phyloP scores from a whole-genome alignment of 129 eudicot genomes.

The Rutidosis leptorrhynchoides region DNA sequence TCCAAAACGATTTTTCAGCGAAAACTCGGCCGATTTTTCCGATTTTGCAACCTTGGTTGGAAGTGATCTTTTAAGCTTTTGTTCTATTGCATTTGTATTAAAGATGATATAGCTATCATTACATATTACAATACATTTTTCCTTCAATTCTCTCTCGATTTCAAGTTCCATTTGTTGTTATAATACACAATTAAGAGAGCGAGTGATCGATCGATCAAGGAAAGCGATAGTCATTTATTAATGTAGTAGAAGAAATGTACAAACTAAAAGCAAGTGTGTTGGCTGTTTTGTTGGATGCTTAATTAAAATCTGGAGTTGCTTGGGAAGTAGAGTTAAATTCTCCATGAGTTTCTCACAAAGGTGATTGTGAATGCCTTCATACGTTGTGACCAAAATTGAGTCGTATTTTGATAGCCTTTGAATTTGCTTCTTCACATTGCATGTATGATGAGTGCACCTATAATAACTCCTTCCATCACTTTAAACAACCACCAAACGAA shows the following conservation, averaged over 20 bases:
- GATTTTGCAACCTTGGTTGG: too few relatives aligned
- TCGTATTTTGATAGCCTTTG: conserved; percentile 84
- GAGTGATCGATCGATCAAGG: background rate
- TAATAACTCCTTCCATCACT: conserved; percentile 78
- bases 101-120: conserved; percentile 14
- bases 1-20: too few relatives aligned
- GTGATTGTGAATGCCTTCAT: conserved; percentile 91
- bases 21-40: too few relatives aligned
- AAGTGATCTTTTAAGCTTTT: too few relatives aligned
- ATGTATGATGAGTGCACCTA: conserved; percentile 93
- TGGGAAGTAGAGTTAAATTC: conserved; percentile 80
- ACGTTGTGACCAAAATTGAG: conserved; percentile 82
- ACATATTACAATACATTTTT: conserved; percentile 26
- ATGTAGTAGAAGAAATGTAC: conserved; percentile 29
- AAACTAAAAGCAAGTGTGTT: conserved; percentile 23
- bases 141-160: background rate
- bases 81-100: conserved; percentile 3
- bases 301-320: conserved; percentile 86
- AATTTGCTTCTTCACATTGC: conserved; percentile 99
- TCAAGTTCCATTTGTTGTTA: background rate
- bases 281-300: conserved; percentile 12
- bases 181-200: conserved; percentile 11
- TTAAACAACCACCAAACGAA: conserved; percentile 13
- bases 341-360: conserved; percentile 98
- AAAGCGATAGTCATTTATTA: conserved; percentile 9